Evolutionary conservation across 768 basidiomycete genomes (phyloP), one percentile per base, ranked within the genome.

Genomic region (Hydnomerulius pinastri): DNA sequence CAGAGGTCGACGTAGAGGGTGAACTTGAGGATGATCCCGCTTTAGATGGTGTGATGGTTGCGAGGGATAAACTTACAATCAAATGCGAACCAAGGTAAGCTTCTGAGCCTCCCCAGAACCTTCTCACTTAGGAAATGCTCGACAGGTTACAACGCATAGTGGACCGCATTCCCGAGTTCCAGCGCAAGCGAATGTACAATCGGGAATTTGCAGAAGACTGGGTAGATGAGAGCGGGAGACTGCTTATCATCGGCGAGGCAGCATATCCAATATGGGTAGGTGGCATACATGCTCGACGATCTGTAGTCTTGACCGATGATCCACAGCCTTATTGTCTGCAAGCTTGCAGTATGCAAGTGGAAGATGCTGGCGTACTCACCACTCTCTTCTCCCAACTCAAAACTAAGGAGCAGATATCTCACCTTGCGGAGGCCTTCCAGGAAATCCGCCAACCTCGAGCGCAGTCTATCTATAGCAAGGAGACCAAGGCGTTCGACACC

Each of bases 171-270:
- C 68, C 73, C 0, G 57, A 63, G 10, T 76, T 75, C 52, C 56
- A 73, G 6, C 73, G 75, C 2, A 66, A 77, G 10, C 65, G 70
- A 25, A 57, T 76, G 27, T 74, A 77, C 28, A 45, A 64, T 27
- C 68, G 56, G 15, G 52, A 66, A 15, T 66, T 70, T 24, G 65
- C 78, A n/a, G 80, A 83, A 21, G 75, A 71, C 25, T 75, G 80
- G 67, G 75, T 76, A 10, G 81, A 83, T 52, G 74, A 79, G 27
- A 59, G 71, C 10, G 79, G 77, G 25, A 72, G 75, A 50, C 58
- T 83, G 32, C 77, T 81, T 21, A 59, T 85, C 28, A 74, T 83
- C 38, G 79, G 83, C 41, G 82, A 85, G 54, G 79, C 83, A 7
- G 82, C 80, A 7, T 83, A 84, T 66, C 80, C 85, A 6, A 69